Evolutionary conservation across 306 rosid species (phyloP), one percentile per base, ranked within the genome.

Genomic region (Notholithocarpus densiflorus): DNA sequence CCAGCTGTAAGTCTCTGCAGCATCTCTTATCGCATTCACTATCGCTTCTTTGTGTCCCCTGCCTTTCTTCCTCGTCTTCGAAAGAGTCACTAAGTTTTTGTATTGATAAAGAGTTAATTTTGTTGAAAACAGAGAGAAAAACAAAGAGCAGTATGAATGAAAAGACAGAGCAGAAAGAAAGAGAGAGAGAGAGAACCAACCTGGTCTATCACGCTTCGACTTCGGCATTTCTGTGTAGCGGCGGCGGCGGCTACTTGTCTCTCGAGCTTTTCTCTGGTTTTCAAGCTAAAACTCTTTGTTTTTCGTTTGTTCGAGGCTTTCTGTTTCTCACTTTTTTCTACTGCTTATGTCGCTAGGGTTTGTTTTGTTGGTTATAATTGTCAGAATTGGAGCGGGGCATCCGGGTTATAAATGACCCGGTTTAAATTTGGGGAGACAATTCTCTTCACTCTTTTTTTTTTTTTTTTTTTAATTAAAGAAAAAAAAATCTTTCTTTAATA

Each of bases 21-120:
- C 94, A 14, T 91, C 88, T 69, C 87, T 88, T 24, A 96, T 91
- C 0, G 87, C 55, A 65, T 78, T 85, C 48, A 96, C 89, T 21
- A 96, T 81, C 4, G 82, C 84, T 85, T 91, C 97, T 77, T 96
- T 96, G 29, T 90, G 98, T 48, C 77, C 94, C 80, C 92, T 89
- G 32, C 99, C 99, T 72, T 91, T 96, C 83, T 88, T 96, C 88
- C 90, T 93, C 9, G 99, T 93, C 85, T 96, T 96, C 18, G 99
- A 96, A 3, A 96, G 83, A 5, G 99, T 96, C 80, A 96, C 99
- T 96, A 88, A 85, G 81, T 52, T 43, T 48, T 48, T 37, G 45
- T 7, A 37, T 37, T 37, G 45, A 8, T 2, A 37, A 37, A 37
- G 11, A 37, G 45, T 37, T 37, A 37, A 0, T 37, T 37, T 37